Conservation (phyloP, 2,329 filamentous ascomycete genomes). For the Penicillium sp. region DNA sequence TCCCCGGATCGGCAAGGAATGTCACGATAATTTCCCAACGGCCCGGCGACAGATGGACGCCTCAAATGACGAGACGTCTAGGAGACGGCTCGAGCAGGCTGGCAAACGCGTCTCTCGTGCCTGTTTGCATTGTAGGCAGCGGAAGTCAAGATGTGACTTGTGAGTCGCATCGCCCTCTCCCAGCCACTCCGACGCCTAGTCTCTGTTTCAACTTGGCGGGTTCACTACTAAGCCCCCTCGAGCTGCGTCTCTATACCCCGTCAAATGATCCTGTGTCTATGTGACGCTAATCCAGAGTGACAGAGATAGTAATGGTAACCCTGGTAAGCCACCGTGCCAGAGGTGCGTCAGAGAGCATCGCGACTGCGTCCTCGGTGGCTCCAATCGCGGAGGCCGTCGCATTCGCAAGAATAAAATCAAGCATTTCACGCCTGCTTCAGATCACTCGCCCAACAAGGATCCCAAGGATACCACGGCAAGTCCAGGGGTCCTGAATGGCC, state of each 20-base stretch:
- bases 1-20: slow-evolving; percentile 4
- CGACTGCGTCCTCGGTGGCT: slow-evolving; percentile 55
- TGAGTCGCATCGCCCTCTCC: slow-evolving; percentile 29
- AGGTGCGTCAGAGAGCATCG: slow-evolving; percentile 53
- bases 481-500: slow-evolving; percentile 23
- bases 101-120: slow-evolving; percentile 45
- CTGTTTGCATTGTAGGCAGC: slow-evolving; percentile 45
- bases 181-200: not conserved
- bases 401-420: slow-evolving; percentile 49
- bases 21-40: slow-evolving; percentile 5
- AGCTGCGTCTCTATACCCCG: not conserved
- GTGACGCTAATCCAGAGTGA: slow-evolving; percentile 17
- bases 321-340: slow-evolving; percentile 50
- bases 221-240: not conserved
- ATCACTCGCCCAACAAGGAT: slow-evolving; percentile 21
- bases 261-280: slow-evolving; percentile 7
- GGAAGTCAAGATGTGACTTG: slow-evolving; percentile 49
- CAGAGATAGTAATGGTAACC: slow-evolving; percentile 43
- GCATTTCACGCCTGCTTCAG: slow-evolving; percentile 26
- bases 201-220: no score
- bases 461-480: slow-evolving; percentile 21
- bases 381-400: slow-evolving; percentile 54
- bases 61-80: slow-evolving; percentile 7
- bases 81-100: slow-evolving; percentile 24
- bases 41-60: slow-evolving; percentile 15